phyloP scores from a whole-genome alignment of 768 basidiomycete species.

The Termitomyces sp. region DNA sequence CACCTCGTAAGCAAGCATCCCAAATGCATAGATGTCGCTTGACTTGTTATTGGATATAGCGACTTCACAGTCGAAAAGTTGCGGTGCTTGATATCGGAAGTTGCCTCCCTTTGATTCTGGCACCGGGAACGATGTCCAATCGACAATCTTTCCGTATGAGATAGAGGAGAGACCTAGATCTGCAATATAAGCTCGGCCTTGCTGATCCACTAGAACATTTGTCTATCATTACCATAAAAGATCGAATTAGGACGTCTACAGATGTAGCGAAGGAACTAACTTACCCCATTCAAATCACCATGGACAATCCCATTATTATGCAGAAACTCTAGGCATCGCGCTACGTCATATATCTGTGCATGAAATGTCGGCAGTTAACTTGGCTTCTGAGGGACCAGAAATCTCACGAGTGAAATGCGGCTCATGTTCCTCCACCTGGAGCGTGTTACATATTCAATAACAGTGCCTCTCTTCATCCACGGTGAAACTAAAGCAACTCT shows the following conservation, averaged over 20 bases:
- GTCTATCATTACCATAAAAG: constrained; percentile 5
- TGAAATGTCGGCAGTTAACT: neutral
- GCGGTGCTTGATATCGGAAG: constrained; percentile 17
- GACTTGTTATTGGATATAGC: neutral
- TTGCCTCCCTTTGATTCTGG: neutral
- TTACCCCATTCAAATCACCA: constrained; percentile 40
- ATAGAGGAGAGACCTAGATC: constrained; percentile 4
- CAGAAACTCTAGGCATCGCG: constrained; percentile 26
- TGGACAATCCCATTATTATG: constrained; percentile 32
- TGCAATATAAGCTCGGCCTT: constrained; percentile 15
- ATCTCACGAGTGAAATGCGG: neutral
- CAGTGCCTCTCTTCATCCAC: constrained; percentile 2
- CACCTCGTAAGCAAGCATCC: neutral
- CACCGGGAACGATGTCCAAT: constrained; percentile 9
- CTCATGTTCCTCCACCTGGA: neutral
- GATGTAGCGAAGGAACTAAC: neutral
- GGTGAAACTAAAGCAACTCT: neutral
- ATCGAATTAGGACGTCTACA: neutral
- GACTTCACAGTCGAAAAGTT: constrained; percentile 7
- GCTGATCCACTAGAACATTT: constrained; percentile 18
- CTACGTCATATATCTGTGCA: constrained; percentile 24
- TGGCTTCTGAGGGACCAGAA: neutral
- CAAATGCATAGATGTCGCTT: neutral
- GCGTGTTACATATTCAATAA: neutral
- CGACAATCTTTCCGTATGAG: constrained; percentile 7